Base-by-base conservation (phyloP, 257 asterid genomes). In the Misopates orontium region DNA sequence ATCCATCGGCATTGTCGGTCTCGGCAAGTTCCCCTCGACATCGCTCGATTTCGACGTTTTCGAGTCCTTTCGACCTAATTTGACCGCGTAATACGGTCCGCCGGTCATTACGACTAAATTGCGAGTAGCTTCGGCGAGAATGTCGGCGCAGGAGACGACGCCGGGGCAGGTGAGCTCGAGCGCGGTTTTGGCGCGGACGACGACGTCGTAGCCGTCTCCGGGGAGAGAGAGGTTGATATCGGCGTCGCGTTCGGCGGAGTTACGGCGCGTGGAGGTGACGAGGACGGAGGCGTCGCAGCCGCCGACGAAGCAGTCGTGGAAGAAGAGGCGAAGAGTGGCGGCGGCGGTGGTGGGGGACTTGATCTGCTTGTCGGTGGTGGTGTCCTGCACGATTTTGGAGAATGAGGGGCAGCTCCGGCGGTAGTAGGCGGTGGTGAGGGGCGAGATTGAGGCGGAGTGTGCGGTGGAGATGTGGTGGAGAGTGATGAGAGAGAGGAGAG, bases 231-330 rank as follows among this genome's bases (percentile, higher is more conserved):
- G 94, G 79, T 93, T 93, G 71, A 87, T 84, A 66, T 89, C 97
- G 65, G 97, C 91, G 75, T 89, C 96, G 54, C 98, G 96, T 69
- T 93, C 98, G 62, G 97, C 83, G 47, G 72, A 78, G 79, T 77
- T 80, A 80, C 82, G 79, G 60, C 87, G 83, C n/a, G 96, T 85
- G 80, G 97, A 85, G 77, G 98, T 75, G 64, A 93, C 47, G 66
- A 93, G 85, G 12, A 84, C 82, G 73, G 98, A 93, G 72, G 90
- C 97, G 75, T 92, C 98, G 85, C 96, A 85, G 73, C 98, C 98
- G 14, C 68, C 49, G 71, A 84, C 78, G 85, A 89, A 79, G 81
- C 91, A 85, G 82, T 92, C 98, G 76, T 92, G 98, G 82, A 92
- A 87, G 88, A 89, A 87, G 75, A 92, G 83, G 72, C 98, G 98